Conservation (phyloP, 23 red algal species). For the Gracilaria domingensis region DNA sequence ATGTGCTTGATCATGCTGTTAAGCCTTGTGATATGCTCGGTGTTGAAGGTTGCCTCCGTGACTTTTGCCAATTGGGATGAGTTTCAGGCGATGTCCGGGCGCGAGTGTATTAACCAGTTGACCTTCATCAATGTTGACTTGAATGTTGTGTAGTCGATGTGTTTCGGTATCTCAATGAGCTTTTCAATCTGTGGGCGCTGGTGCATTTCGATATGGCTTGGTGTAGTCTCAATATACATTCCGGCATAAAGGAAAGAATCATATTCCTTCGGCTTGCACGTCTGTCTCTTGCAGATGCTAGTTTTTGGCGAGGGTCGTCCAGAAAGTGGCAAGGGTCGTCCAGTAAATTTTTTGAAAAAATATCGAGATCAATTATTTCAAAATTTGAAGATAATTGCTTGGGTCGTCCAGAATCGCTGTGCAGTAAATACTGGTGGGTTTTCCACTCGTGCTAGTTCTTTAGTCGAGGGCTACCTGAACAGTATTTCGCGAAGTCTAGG, state of each 20-base stretch:
- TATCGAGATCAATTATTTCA: too few species aligned
- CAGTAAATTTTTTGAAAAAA: too few species aligned
- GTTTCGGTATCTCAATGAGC: neutral
- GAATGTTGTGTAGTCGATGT: neutral
- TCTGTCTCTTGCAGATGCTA: too few species aligned
- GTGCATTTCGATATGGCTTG: neutral
- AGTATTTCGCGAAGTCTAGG: too few species aligned
- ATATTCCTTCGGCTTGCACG: neutral
- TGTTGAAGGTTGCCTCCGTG: neutral
- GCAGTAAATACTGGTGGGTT: too few species aligned
- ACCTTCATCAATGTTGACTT: neutral
- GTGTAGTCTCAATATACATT: neutral
- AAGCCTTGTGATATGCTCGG: neutral
- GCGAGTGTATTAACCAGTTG: neutral
- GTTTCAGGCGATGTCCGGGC: neutral
- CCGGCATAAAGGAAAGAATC: neutral
- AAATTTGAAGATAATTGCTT: too few species aligned
- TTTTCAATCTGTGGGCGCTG: neutral
- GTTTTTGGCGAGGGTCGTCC: too few species aligned
- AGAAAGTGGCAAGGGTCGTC: too few species aligned
- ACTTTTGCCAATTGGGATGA: neutral
- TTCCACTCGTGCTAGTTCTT: too few species aligned
- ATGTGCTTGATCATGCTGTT: conserved; percentile 1
- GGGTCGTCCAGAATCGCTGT: too few species aligned
- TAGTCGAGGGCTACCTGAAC: too few species aligned